A percentile compares a stretch with the other conserved stretches of the same genome.
phyloP scores from a whole-genome alignment of 1,284 basidiomycete species.

The Trametes polyzona region DNA sequence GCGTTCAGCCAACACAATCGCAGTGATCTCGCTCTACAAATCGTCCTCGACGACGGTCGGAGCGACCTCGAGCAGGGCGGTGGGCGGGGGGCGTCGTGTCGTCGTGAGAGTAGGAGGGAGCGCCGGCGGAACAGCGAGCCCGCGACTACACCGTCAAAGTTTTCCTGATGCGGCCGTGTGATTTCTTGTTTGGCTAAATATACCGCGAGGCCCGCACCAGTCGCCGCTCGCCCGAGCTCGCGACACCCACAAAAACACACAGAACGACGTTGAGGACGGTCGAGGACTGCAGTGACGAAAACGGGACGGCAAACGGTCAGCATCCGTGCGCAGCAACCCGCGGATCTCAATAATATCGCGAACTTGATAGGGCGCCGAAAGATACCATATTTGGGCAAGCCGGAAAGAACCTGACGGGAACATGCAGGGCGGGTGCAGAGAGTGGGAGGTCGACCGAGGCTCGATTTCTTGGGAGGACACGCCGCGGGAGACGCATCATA shows the following conservation, averaged over 20 bases:
- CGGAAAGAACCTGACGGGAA: neutral
- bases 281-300: neutral
- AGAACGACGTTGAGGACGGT: neutral
- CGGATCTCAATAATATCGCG: neutral
- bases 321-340: neutral
- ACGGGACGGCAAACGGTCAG: neutral
- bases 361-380: neutral
- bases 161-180: slow-evolving; percentile 23
- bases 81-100: slow-evolving; percentile 18
- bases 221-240: neutral
- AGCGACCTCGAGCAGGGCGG: neutral
- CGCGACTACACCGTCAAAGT: slow-evolving; percentile 21
- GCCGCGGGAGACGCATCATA: too few species aligned
- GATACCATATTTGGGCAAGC: neutral
- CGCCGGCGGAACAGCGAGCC: slow-evolving; percentile 8
- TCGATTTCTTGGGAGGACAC: too few species aligned
- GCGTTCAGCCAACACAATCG: slow-evolving; percentile 7
- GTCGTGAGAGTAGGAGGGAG: slow-evolving; percentile 27
- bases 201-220: slow-evolving; percentile 1
- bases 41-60: neutral
- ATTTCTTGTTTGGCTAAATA: slow-evolving; percentile 10
- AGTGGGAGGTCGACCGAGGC: too few species aligned
- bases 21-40: slow-evolving; percentile 6
- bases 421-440: neutral
- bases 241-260: neutral